phyloP scores from a whole-genome alignment of 1,284 basidiomycete genomes.

The Tylopilus orsonianus region DNA sequence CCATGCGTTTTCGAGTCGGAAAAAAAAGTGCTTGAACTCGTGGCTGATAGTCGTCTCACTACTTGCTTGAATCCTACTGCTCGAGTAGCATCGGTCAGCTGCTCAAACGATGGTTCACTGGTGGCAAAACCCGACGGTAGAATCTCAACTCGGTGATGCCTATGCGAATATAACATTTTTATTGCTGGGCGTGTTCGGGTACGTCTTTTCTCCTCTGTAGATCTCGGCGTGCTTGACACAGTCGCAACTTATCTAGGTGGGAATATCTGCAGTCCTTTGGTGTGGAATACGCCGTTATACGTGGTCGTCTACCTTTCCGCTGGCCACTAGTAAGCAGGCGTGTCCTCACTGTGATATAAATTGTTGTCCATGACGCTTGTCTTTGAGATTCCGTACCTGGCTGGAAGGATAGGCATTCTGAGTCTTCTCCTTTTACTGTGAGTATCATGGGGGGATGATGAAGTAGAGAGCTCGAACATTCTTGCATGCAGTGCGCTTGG shows the following conservation, averaged over 20 bases:
- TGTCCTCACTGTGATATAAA: neutral
- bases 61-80: neutral
- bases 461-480: neutral
- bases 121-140: conserved; percentile 10
- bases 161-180: conserved; percentile 6
- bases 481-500: conserved; percentile 1
- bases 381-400: no score
- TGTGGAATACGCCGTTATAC: no score
- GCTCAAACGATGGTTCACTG: conserved; percentile 12
- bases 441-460: no score
- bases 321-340: no score
- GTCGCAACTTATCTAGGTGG: neutral
- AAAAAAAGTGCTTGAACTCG: no score
- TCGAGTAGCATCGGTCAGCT: neutral
- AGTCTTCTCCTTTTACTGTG: no score
- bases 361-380: no score
- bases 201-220: neutral
- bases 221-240: neutral
- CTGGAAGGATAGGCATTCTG: no score
- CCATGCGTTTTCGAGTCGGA: neutral
- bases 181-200: conserved; percentile 18
- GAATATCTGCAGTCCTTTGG: no score
- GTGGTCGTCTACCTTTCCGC: no score
- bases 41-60: no score
- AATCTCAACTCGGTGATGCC: neutral